These are phyloP conservation scores for Centrapalus pauciflorus DNA, from an alignment of 129 eudicot species.

Conservation along the genomic window DNA sequence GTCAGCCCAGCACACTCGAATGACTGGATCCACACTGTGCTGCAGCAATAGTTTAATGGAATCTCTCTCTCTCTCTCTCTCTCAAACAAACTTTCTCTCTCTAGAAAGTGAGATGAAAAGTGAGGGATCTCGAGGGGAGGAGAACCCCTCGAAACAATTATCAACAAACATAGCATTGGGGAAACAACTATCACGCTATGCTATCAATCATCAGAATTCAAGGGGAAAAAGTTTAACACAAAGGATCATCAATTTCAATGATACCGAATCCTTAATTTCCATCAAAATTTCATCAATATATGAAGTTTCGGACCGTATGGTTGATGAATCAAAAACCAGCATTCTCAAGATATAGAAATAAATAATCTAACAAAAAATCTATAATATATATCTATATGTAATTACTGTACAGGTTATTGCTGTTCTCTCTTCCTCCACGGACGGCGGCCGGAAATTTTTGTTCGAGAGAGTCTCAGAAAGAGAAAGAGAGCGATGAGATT, in stretches of 20 bases:
- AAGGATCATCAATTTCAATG: background rate
- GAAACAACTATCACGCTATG: background rate
- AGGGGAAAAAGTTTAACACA: background rate
- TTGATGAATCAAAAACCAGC: constrained; percentile 5
- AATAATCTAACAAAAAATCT: background rate
- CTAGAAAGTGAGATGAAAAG: background rate
- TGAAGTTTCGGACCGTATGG: no score
- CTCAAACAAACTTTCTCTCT: background rate
- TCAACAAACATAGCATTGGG: background rate
- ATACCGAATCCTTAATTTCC: background rate
- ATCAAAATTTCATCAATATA: constrained; percentile 8
- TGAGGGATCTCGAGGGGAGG: constrained; percentile 21
- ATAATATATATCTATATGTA: background rate
- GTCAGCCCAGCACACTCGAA: constrained; percentile 36
- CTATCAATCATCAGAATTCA: background rate
- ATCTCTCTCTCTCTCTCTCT: constrained; percentile 25
- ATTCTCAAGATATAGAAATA: background rate
- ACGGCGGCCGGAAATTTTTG: constrained; percentile 7
- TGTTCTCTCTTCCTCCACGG: constrained; percentile 33
- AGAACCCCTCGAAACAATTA: constrained; percentile 14
- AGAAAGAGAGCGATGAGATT: background rate
- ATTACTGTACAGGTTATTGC: constrained; percentile 12
- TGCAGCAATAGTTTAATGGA: constrained; percentile 32
- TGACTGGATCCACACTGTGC: constrained; percentile 36
- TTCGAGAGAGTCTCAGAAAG: background rate